Evolutionary conservation across 2,329 filamentous ascomycete genomes (phyloP).

Genomic region (Sordariomycetes sp.): DNA sequence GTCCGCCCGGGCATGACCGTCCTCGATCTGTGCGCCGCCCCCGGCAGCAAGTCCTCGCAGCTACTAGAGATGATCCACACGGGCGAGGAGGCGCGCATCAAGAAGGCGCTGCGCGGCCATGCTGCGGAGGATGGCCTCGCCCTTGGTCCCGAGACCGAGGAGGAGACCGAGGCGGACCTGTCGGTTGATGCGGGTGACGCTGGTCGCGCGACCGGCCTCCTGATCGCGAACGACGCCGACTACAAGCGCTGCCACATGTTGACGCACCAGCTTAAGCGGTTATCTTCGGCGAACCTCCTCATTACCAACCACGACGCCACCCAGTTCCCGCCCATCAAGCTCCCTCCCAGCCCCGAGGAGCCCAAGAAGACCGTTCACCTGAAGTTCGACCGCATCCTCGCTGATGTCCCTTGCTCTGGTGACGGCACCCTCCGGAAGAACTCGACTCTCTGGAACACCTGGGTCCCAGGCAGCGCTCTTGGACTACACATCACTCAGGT

Average conservation of each 20-base stretch:
- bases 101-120: conserved; percentile 52
- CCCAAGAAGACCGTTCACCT: conserved; percentile 56
- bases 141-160: conserved; percentile 30
- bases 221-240: conserved; percentile 93
- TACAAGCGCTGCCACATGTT: conserved; percentile 96
- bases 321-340: conserved; percentile 81
- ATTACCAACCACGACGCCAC: conserved; percentile 98
- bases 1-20: conserved; percentile 84
- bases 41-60: conserved; percentile 93
- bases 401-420: conserved; percentile 93
- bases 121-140: conserved; percentile 47
- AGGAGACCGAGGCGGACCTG: conserved; percentile 35
- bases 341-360: conserved; percentile 47
- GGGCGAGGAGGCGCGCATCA: conserved; percentile 79
- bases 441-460: conserved; percentile 85
- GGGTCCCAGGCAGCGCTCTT: conserved; percentile 76
- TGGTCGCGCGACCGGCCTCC: conserved; percentile 77
- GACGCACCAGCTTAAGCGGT: conserved; percentile 91
- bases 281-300: conserved; percentile 91
- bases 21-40: conserved; percentile 89
- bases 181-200: conserved; percentile 54
- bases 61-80: conserved; percentile 86
- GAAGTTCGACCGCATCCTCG: conserved; percentile 92
- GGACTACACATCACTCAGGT: conserved; percentile 80
- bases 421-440: conserved; percentile 95